Evolutionary conservation across 768 basidiomycete species (phyloP).

Genomic region (Leccinum longicurvipes): DNA sequence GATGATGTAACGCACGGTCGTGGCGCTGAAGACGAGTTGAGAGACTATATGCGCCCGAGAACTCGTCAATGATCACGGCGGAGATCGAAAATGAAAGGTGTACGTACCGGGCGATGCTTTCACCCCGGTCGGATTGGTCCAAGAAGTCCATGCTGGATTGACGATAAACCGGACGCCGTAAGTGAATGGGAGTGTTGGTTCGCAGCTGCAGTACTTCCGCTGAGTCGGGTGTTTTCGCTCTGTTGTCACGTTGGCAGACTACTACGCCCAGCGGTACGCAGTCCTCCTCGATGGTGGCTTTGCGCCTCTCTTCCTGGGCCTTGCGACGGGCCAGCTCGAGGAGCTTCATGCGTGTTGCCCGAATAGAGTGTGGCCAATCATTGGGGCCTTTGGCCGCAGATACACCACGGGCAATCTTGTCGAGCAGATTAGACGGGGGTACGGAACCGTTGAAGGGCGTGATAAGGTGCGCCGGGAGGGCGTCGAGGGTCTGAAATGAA

Average conservation of each 20-base stretch:
- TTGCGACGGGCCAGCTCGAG: constrained; percentile 71
- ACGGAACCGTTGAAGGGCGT: constrained; percentile 84
- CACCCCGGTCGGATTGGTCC: constrained; percentile 43
- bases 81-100: constrained; percentile 2
- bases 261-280: constrained; percentile 18
- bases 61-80: constrained; percentile 8
- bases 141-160: constrained; percentile 91
- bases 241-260: constrained; percentile 8
- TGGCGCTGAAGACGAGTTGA: constrained; percentile 65
- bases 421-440: constrained; percentile 81
- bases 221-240: constrained; percentile 26
- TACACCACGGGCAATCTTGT: constrained; percentile 81
- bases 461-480: constrained; percentile 77
- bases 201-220: constrained; percentile 44
- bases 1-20: constrained; percentile 60
- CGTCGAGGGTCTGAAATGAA: constrained; percentile 62
- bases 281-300: constrained; percentile 47
- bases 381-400: constrained; percentile 67
- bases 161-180: constrained; percentile 61
- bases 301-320: constrained; percentile 51
- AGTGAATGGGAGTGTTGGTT: constrained; percentile 45
- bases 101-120: constrained; percentile 63
- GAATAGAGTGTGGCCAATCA: constrained; percentile 82
- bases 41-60: constrained; percentile 41
- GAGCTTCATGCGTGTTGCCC: constrained; percentile 78